A percentile compares a stretch with the other conserved stretches of the same genome.
Evolutionary conservation across 805 yeast species (phyloP).

Genomic region (Komagataella pseudopastoris): DNA sequence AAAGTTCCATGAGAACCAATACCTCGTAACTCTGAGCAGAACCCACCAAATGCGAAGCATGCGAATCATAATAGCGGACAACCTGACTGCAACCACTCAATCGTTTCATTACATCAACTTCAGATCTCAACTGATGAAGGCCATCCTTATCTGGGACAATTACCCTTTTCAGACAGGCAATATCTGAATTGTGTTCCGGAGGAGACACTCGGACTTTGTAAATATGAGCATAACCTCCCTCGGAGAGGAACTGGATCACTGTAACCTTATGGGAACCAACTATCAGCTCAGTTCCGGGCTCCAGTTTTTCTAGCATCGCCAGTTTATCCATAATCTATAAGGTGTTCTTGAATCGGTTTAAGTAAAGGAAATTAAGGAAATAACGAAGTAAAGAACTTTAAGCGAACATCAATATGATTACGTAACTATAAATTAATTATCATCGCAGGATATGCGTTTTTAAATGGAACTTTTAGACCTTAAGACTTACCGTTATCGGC

Average conservation of each 20-base stretch:
- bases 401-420: not conserved
- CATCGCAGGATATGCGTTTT: not conserved
- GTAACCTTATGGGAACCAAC: slow-evolving; percentile 36
- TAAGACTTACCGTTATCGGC: too few relatives aligned
- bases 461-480: not conserved
- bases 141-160: slow-evolving; percentile 62
- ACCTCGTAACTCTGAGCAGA: slow-evolving; percentile 62
- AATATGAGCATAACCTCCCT: slow-evolving; percentile 73
- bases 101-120: slow-evolving; percentile 69
- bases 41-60: slow-evolving; percentile 46
- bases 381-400: not conserved
- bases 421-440: not conserved
- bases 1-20: slow-evolving; percentile 81
- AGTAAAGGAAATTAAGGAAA: not conserved
- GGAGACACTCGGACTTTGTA: slow-evolving; percentile 50
- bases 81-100: slow-evolving; percentile 41
- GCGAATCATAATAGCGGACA: slow-evolving; percentile 63
- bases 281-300: slow-evolving; percentile 31
- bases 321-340: not conserved
- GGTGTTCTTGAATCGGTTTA: not conserved
- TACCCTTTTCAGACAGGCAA: slow-evolving; percentile 64
- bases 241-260: slow-evolving; percentile 29
- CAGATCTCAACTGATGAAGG: slow-evolving; percentile 49
- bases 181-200: slow-evolving; percentile 25
- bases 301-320: slow-evolving; percentile 4